phyloP scores from a whole-genome alignment of 2,329 filamentous ascomycete genomes.

The Penicillium sp. region DNA sequence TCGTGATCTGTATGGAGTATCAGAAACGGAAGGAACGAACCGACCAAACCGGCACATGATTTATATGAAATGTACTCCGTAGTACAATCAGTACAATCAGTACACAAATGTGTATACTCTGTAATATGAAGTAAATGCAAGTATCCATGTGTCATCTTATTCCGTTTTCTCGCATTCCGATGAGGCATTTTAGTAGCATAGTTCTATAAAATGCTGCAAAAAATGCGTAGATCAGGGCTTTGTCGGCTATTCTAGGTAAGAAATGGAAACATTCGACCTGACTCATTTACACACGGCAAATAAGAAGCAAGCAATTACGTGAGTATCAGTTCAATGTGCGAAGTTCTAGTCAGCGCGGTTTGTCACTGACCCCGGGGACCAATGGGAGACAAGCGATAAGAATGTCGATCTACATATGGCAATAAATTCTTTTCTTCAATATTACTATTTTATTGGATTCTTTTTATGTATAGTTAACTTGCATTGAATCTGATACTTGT shows the following conservation, averaged over 20 bases:
- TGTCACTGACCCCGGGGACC: constrained; percentile 29
- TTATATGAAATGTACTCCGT: too few species aligned
- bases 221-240: not conserved
- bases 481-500: not conserved
- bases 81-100: too few species aligned
- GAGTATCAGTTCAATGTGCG: constrained; percentile 8
- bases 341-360: constrained; percentile 32
- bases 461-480: not conserved
- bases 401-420: constrained; percentile 13
- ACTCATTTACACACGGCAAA: constrained; percentile 1
- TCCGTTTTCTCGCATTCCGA: constrained; percentile 13
- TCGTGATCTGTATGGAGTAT: not conserved
- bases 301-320: constrained; percentile 7
- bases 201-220: constrained; percentile 4
- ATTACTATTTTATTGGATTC: not conserved
- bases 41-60: too few species aligned
- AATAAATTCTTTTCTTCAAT: not conserved
- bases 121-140: not conserved
- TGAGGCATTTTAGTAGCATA: constrained; percentile 20
- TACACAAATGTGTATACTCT: not conserved
- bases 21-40: too few species aligned
- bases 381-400: constrained; percentile 34
- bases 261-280: constrained; percentile 8
- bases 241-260: constrained; percentile 1
- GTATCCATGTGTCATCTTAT: constrained; percentile 8